Evolutionary conservation across 495 filamentous ascomycete species (phyloP).

Genomic region (Hypoxylon lienhwacheense): DNA sequence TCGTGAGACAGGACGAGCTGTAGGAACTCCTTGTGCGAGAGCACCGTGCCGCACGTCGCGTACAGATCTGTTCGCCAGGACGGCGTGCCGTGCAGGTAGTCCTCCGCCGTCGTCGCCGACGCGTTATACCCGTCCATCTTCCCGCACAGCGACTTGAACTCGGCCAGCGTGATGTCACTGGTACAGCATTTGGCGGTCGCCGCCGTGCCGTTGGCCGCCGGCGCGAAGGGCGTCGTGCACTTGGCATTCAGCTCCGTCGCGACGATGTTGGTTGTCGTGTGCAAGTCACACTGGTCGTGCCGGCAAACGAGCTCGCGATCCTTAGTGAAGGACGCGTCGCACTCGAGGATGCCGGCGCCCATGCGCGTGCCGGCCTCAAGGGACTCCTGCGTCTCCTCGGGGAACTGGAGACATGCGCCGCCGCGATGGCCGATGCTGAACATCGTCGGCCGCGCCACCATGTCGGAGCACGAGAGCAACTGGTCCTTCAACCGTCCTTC

Average conservation of each 20-base stretch:
- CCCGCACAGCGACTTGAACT: conserved; percentile 61
- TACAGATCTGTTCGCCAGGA: conserved; percentile 62
- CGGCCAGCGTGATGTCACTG: conserved; percentile 60
- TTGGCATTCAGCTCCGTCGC: conserved; percentile 59
- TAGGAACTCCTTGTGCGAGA: conserved; percentile 58
- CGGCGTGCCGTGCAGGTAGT: conserved; percentile 57
- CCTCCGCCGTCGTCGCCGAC: conserved; percentile 53
- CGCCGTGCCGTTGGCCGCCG: conserved; percentile 42
- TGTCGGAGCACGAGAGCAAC: conserved; percentile 56
- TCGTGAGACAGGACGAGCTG: conserved; percentile 53
- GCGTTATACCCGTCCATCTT: conserved; percentile 64
- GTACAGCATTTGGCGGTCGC: conserved; percentile 65
- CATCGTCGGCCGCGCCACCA: conserved; percentile 42
- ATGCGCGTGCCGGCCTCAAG: conserved; percentile 57
- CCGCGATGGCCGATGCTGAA: conserved; percentile 63
- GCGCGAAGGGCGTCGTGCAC: conserved; percentile 61
- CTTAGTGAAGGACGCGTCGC: conserved; percentile 64
- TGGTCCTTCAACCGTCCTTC: conserved; percentile 57
- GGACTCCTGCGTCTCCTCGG: conserved; percentile 59
- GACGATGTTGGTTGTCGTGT: conserved; percentile 66
- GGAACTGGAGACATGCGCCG: conserved; percentile 60
- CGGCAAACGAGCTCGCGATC: conserved; percentile 64
- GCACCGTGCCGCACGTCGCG: conserved; percentile 56
- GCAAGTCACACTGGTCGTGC: conserved; percentile 64
- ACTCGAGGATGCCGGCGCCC: conserved; percentile 67